phyloP scores from a whole-genome alignment of 352 stramenopile genomes.

The Phytopythium mirpurense region DNA sequence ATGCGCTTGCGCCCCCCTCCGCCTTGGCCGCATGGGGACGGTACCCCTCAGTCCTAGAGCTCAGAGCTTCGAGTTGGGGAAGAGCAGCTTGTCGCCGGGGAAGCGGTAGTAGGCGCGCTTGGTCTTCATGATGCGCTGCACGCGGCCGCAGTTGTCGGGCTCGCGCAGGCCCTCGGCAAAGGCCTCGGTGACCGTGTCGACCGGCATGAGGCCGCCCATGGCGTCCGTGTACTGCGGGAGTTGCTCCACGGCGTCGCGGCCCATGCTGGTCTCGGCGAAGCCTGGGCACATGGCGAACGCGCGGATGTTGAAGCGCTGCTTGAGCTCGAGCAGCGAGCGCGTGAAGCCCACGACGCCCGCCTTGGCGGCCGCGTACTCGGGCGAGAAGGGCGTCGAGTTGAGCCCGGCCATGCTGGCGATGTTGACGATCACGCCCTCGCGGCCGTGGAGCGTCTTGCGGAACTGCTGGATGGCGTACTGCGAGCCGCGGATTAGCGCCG shows the following conservation, averaged over 20 bases:
- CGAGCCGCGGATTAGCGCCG: constrained; percentile 60
- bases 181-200: constrained; percentile 45
- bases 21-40: no score
- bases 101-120: constrained; percentile 55
- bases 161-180: constrained; percentile 47
- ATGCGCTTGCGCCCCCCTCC: no score
- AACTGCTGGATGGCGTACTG: constrained; percentile 57
- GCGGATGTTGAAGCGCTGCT: constrained; percentile 67
- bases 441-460: constrained; percentile 48
- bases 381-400: constrained; percentile 40
- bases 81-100: constrained; percentile 63
- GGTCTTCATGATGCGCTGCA: constrained; percentile 49
- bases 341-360: constrained; percentile 71
- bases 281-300: constrained; percentile 60
- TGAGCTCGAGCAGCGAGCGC: constrained; percentile 50
- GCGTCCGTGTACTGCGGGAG: constrained; percentile 43
- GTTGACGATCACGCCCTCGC: constrained; percentile 71
- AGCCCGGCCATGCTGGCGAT: constrained; percentile 60
- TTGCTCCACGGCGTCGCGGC: constrained; percentile 24
- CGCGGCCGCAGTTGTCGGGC: constrained; percentile 49
- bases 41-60: no score
- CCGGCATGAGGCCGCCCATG: constrained; percentile 47
- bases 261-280: constrained; percentile 70
- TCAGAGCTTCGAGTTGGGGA: constrained; percentile 66
- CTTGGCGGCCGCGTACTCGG: constrained; percentile 72